Base-by-base conservation (phyloP, 1,284 basidiomycete species). In the Fomitopsis palustris region DNA sequence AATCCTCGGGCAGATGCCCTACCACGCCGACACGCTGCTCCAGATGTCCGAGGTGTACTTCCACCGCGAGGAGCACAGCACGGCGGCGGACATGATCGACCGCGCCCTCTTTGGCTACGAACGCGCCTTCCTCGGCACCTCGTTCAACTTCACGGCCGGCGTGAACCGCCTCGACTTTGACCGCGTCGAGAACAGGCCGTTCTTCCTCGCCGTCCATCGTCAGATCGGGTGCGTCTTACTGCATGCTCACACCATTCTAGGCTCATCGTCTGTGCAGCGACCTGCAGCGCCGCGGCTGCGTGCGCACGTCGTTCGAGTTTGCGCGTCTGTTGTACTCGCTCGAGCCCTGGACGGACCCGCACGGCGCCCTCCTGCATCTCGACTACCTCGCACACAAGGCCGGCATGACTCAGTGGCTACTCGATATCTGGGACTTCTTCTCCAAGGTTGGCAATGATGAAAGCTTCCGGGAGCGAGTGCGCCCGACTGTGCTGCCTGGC, bases 31-130 rank as follows among this genome's bases (percentile, higher is more conserved):
- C 72, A 96, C 95, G 0, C 78, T 96, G 0, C 79, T 97, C 1
- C 95, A 97, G 69, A 79, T 96, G 25, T 87, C 91, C 1, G 91
- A 93, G 68, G 82, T 95, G 2, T 92, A 88, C 69, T 82, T 88
- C 38, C 89, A 95, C 70, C 83, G 92, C 66, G 92, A 93, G 79
- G 93, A 96, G 69, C 87, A 94, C 66, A 83, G 89, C 19, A 87
- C 88, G 38, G 90, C 93, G 0, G 86, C 92, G 1, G 93, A 96
- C 63, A 93, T 87, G 65, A 85, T 95, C 33, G 91, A 94, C 61
- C 84, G 94, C 12, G 90, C 94, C 0, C 74, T 97, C 31, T 96
- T 95, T 73, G 87, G 93, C 0, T 95, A 95, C 63, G 95, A 96
- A 68, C 86, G 92, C 21, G 87, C 90, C 8, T 90, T 96, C 62